Evolutionary conservation across 306 rosid species (phyloP).

Genomic region (Vigna hirtella): DNA sequence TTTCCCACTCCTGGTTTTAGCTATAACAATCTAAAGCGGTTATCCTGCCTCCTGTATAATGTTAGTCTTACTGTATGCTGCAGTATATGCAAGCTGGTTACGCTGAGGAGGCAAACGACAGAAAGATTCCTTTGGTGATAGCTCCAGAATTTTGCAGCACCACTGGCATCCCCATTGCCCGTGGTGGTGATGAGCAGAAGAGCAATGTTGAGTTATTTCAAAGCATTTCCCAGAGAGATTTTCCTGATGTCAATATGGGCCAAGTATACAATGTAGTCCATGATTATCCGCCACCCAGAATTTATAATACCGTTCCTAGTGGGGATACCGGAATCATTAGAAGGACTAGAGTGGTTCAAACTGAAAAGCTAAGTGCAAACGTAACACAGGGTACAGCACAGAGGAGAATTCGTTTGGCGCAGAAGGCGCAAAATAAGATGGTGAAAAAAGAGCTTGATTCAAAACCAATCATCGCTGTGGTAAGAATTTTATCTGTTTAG

Average conservation of each 20-base stretch:
- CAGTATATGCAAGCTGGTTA: slow-evolving; percentile 48
- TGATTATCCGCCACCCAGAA: slow-evolving; percentile 47
- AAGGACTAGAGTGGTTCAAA: slow-evolving; percentile 49
- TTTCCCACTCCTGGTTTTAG: slow-evolving; percentile 22
- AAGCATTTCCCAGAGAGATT: slow-evolving; percentile 46
- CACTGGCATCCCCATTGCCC: slow-evolving; percentile 15
- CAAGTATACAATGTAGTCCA: slow-evolving; percentile 36
- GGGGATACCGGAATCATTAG: slow-evolving; percentile 54
- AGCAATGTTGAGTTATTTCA: slow-evolving; percentile 39
- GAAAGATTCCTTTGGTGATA: slow-evolving; percentile 44
- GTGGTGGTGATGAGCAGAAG: slow-evolving; percentile 30
- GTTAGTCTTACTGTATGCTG: slow-evolving; percentile 32
- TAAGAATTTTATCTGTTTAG: slow-evolving; percentile 49
- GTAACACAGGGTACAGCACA: slow-evolving; percentile 53
- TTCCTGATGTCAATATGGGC: slow-evolving; percentile 45
- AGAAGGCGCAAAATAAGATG: neutral
- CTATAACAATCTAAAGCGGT: slow-evolving; percentile 20
- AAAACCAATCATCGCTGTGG: slow-evolving; percentile 55
- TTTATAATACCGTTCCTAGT: slow-evolving; percentile 34
- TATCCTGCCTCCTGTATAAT: slow-evolving; percentile 34
- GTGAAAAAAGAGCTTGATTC: slow-evolving; percentile 38
- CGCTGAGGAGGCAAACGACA: slow-evolving; percentile 43
- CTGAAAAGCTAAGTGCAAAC: slow-evolving; percentile 32
- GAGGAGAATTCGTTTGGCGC: slow-evolving; percentile 63
- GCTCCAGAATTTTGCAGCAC: slow-evolving; percentile 45